These are phyloP conservation scores for Phaeoacremonium minimum DNA, from an alignment of 2,329 filamentous ascomycete genomes.

Conservation along the genomic window DNA sequence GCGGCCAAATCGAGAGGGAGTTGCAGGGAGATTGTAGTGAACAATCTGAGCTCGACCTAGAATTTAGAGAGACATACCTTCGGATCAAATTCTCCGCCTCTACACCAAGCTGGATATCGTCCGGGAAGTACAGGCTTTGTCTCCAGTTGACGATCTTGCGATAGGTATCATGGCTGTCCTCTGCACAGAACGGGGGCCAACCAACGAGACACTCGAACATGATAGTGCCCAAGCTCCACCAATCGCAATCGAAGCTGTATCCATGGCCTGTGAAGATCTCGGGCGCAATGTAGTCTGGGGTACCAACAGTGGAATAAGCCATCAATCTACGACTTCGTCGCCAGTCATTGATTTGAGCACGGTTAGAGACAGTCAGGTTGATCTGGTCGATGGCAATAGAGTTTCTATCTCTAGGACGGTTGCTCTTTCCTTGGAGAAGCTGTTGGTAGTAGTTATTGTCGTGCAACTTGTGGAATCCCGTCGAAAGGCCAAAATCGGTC, in stretches of 20 bases:
- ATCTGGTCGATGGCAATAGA: slow-evolving; percentile 76
- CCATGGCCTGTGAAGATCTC: slow-evolving; percentile 76
- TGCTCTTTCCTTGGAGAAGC: slow-evolving; percentile 45
- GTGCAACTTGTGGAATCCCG: slow-evolving; percentile 74
- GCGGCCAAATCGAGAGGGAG: slow-evolving; percentile 1
- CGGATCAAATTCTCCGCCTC: slow-evolving; percentile 91
- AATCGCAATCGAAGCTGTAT: slow-evolving; percentile 75
- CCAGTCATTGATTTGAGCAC: slow-evolving; percentile 77
- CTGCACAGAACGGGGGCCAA: slow-evolving; percentile 78
- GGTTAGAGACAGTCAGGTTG: slow-evolving; percentile 73
- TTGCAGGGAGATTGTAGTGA: slow-evolving; percentile 9
- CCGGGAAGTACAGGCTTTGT: slow-evolving; percentile 69
- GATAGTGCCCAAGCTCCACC: slow-evolving; percentile 80
- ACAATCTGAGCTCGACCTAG: background rate
- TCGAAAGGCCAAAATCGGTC: slow-evolving; percentile 77
- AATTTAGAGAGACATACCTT: slow-evolving; percentile 53
- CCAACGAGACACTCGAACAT: slow-evolving; percentile 83
- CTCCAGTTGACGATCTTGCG: slow-evolving; percentile 79
- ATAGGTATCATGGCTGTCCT: slow-evolving; percentile 73
- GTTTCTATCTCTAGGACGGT: slow-evolving; percentile 43
- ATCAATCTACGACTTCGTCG: slow-evolving; percentile 73
- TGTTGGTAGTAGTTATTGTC: slow-evolving; percentile 76
- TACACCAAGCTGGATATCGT: slow-evolving; percentile 76
- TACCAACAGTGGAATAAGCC: slow-evolving; percentile 78
- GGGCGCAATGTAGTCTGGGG: slow-evolving; percentile 76